Percentiles rank a stretch among this genome's conserved stretches.
Evolutionary conservation across 2,329 filamentous ascomycete genomes (phyloP).

Genomic region (Cercospora canescens): DNA sequence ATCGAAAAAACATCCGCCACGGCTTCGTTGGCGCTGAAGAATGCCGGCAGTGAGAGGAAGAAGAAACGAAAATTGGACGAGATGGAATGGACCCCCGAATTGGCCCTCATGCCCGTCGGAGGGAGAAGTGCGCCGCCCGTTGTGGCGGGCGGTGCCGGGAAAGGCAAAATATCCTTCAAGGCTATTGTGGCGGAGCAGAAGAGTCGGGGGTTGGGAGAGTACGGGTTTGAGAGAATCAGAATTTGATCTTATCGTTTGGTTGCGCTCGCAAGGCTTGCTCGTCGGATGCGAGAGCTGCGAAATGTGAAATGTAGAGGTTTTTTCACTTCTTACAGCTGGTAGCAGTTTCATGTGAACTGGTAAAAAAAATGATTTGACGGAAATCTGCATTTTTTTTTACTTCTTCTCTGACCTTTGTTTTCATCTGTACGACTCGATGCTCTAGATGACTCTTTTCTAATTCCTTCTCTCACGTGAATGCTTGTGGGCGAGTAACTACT

Average conservation of each 20-base stretch:
- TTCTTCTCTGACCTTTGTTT: too few species aligned
- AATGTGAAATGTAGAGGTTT: background rate
- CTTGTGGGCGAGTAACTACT: too few species aligned
- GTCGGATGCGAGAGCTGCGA: background rate
- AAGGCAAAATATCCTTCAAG: constrained; percentile 1
- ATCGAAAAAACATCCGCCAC: constrained; percentile 13
- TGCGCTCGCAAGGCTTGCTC: background rate
- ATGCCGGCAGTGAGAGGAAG: constrained; percentile 1
- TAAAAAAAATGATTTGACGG: too few species aligned
- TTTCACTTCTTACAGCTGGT: too few species aligned
- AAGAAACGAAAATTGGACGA: constrained; percentile 14
- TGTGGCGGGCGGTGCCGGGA: background rate
- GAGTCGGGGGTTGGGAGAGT: constrained; percentile 19
- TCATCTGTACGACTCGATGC: too few species aligned
- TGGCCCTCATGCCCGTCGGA: constrained; percentile 17
- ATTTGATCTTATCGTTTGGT: constrained; percentile 1
- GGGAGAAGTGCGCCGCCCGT: constrained; percentile 10
- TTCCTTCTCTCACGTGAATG: too few species aligned
- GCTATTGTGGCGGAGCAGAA: constrained; percentile 13
- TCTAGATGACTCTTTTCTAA: too few species aligned
- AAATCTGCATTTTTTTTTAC: too few species aligned
- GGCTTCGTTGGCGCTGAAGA: background rate
- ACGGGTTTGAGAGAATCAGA: constrained; percentile 20
- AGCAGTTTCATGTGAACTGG: too few species aligned
- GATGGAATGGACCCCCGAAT: constrained; percentile 9